phyloP scores from a whole-genome alignment of 2,329 filamentous ascomycete genomes.

The Talaromyces atroroseus region DNA sequence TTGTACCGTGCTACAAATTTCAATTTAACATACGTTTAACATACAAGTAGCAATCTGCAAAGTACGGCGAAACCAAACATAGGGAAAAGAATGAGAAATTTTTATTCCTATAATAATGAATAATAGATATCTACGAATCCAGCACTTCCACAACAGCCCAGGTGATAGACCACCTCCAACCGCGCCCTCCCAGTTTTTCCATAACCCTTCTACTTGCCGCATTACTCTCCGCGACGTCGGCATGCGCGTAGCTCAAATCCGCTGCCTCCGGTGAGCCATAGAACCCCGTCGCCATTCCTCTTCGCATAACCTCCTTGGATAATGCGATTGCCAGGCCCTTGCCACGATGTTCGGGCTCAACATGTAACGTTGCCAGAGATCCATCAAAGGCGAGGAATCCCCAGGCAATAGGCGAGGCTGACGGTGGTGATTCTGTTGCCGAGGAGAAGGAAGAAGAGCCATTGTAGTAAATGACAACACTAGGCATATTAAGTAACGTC shows the following conservation, averaged over 20 bases:
- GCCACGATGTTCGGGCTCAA: constrained; percentile 38
- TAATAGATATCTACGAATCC: background rate
- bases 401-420: constrained; percentile 32
- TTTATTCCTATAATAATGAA: no score
- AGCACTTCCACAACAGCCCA: constrained; percentile 36
- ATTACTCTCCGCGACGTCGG: constrained; percentile 34
- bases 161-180: constrained; percentile 27
- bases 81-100: no score
- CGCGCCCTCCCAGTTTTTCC: constrained; percentile 39
- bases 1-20: no score
- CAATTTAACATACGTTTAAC: no score
- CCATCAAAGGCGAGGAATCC: constrained; percentile 36
- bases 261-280: constrained; percentile 11
- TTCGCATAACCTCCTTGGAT: constrained; percentile 28
- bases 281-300: constrained; percentile 18
- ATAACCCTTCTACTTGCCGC: constrained; percentile 36
- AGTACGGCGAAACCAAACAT: no score
- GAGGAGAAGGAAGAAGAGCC: background rate
- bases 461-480: constrained; percentile 30
- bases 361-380: constrained; percentile 34
- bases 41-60: no score
- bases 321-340: constrained; percentile 30
- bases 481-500: constrained; percentile 28
- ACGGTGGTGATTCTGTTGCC: background rate
- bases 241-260: constrained; percentile 29